Conservation (phyloP, 208 protist genomes). For the Angomonas ambiguus region DNA sequence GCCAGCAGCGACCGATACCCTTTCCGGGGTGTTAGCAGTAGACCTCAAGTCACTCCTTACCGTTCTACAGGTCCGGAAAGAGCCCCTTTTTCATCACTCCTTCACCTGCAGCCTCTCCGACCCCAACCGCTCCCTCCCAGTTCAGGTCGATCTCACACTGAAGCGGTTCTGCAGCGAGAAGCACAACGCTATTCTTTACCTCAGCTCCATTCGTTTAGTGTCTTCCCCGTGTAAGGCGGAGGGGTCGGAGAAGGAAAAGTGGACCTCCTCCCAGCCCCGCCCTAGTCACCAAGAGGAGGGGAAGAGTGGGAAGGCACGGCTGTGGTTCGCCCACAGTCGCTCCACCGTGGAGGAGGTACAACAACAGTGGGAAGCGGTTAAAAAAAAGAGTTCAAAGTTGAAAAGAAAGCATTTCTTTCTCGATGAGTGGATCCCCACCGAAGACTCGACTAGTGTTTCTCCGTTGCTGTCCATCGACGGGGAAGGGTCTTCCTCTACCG, state of each 20-base stretch:
- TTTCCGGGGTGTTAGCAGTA: background rate
- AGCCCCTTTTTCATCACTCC: background rate
- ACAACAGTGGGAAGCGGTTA: background rate
- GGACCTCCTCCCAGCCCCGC: background rate
- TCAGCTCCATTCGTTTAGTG: constrained; percentile 21
- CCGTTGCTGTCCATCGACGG: background rate
- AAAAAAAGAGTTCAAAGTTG: background rate
- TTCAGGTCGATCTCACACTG: constrained; percentile 1
- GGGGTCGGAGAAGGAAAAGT: background rate
- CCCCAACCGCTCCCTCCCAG: background rate
- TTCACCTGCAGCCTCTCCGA: background rate
- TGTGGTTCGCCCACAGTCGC: constrained; percentile 11
- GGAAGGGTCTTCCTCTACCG: background rate
- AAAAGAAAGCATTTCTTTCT: constrained; percentile 5
- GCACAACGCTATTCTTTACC: constrained; percentile 23
- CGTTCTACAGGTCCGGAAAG: background rate
- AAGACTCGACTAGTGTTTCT: background rate
- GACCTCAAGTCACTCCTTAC: background rate
- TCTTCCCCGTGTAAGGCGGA: constrained; percentile 9
- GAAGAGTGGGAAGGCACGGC: background rate
- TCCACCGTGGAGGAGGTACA: background rate
- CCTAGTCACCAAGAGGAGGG: background rate
- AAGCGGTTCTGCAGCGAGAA: background rate
- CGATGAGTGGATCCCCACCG: constrained; percentile 9
- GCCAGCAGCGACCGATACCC: background rate